Conservation (phyloP, 805 yeast species). For the Ogataea wickerhamii region DNA sequence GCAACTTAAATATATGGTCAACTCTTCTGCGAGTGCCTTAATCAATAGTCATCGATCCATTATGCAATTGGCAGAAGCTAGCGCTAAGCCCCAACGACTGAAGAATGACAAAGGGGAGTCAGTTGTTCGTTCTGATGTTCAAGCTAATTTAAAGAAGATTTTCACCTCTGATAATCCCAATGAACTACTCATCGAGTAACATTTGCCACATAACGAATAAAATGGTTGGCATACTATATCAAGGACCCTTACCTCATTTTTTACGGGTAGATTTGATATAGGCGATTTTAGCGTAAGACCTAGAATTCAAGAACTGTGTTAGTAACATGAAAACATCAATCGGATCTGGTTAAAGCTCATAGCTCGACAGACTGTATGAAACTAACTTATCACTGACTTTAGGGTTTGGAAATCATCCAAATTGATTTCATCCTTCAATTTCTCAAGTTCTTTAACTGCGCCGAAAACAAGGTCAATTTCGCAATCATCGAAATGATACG, state of each 20-base stretch:
- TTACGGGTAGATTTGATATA: conserved; percentile 26
- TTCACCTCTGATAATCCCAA: conserved; percentile 50
- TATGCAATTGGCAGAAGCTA: conserved; percentile 13
- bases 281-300: conserved; percentile 36
- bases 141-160: conserved; percentile 42
- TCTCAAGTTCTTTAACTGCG: conserved; percentile 38
- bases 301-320: conserved; percentile 10
- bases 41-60: conserved; percentile 40
- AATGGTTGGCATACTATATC: neutral
- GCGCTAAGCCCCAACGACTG: conserved; percentile 1
- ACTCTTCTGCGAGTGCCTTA: conserved; percentile 45
- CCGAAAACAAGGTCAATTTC: conserved; percentile 38
- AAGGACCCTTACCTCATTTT: conserved; percentile 7
- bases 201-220: neutral
- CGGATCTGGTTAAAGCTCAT: too few relatives aligned
- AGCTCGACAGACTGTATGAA: neutral
- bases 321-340: conserved; percentile 4
- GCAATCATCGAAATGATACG: conserved; percentile 42
- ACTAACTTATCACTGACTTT: conserved; percentile 37
- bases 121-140: conserved; percentile 44
- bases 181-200: conserved; percentile 32
- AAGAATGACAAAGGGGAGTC: conserved; percentile 9
- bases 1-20: conserved; percentile 58
- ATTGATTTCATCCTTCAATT: conserved; percentile 46
- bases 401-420: conserved; percentile 51